Conservation (phyloP, 345 rosid genomes). For the Firmiana major region DNA sequence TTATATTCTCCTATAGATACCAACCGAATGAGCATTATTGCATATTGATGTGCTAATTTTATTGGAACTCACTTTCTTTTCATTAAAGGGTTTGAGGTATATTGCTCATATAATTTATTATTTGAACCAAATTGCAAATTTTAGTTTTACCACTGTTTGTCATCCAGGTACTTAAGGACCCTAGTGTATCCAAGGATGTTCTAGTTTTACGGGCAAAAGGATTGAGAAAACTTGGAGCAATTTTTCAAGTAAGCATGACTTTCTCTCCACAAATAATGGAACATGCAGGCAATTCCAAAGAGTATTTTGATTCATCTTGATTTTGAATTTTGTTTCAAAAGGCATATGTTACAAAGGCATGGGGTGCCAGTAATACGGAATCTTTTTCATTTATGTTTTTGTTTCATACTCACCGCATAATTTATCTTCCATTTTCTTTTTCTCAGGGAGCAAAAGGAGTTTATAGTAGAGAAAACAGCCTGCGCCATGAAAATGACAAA, state of each 20-base stretch:
- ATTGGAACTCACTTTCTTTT: neutral
- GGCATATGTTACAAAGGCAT: neutral
- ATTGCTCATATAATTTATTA: neutral
- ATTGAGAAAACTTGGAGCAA: conserved; percentile 77
- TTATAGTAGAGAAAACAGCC: conserved; percentile 73
- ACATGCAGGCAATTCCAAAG: neutral
- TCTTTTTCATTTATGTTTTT: conserved; percentile 1
- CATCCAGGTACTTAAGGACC: conserved; percentile 80
- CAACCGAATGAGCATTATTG: no score
- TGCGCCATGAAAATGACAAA: conserved; percentile 53
- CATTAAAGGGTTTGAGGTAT: neutral
- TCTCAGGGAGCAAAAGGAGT: conserved; percentile 76
- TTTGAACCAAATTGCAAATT: neutral
- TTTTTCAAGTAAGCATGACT: conserved; percentile 66
- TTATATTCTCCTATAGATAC: no score
- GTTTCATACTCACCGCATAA: neutral
- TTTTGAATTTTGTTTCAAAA: neutral
- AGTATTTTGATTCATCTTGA: neutral
- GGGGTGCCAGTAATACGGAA: neutral
- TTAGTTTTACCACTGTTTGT: conserved; percentile 23
- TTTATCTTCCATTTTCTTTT: neutral
- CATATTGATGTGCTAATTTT: neutral
- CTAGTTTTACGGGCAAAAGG: conserved; percentile 61
- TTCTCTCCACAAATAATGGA: neutral
- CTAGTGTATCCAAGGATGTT: conserved; percentile 64